These are phyloP conservation scores for Alternaria ethzedia DNA, from an alignment of 2,329 filamentous ascomycete genomes.

Conservation along the genomic window DNA sequence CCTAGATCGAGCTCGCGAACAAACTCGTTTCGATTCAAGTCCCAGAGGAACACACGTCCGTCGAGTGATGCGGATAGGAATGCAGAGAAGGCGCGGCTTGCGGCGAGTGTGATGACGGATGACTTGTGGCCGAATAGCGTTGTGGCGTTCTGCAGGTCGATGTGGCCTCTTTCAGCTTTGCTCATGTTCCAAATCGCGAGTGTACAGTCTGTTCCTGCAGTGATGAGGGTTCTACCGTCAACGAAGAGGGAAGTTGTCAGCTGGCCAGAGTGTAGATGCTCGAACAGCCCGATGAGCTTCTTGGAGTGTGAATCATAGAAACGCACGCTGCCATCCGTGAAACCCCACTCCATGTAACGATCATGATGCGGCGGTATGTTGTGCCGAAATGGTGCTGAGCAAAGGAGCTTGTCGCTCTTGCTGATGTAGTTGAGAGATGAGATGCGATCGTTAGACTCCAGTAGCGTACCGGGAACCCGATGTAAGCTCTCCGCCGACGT, in stretches of 20 bases:
- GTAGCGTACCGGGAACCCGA: constrained; percentile 77
- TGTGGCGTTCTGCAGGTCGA: constrained; percentile 79
- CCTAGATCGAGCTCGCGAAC: constrained; percentile 71
- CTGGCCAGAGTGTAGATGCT: constrained; percentile 91
- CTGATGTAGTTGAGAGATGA: constrained; percentile 77
- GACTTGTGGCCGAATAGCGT: constrained; percentile 90
- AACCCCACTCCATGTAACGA: constrained; percentile 95
- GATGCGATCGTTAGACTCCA: constrained; percentile 79
- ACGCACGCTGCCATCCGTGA: constrained; percentile 87
- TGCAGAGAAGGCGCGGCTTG: constrained; percentile 86
- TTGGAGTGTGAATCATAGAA: constrained; percentile 87
- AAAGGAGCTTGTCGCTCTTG: constrained; percentile 82
- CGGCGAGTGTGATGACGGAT: constrained; percentile 80
- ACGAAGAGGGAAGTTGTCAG: constrained; percentile 84
- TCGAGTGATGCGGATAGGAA: constrained; percentile 83
- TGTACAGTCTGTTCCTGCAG: constrained; percentile 89
- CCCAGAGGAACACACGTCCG: constrained; percentile 88
- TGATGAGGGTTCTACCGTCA: constrained; percentile 89
- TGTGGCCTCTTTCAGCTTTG: constrained; percentile 63
- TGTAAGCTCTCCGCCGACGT: constrained; percentile 77
- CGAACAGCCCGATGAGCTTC: constrained; percentile 84
- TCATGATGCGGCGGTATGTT: constrained; percentile 88
- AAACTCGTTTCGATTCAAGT: constrained; percentile 88
- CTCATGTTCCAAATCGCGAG: constrained; percentile 83
- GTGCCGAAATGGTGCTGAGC: constrained; percentile 80